Evolutionary conservation across 192 early-diverging fungal species (phyloP).

Genomic region (Haplosporangium gracile): DNA sequence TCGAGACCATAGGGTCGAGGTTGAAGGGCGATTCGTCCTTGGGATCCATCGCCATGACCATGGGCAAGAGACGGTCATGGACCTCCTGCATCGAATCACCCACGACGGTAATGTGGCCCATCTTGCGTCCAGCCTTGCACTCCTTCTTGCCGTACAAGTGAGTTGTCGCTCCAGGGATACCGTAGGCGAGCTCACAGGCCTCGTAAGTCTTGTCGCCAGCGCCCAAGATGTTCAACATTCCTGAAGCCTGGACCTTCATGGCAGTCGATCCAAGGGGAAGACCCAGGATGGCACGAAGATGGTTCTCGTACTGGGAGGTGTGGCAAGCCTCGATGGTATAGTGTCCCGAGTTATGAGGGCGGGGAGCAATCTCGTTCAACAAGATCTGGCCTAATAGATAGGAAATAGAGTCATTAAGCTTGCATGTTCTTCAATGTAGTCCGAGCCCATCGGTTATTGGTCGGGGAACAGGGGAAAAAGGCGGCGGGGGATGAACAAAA

Average conservation of each 20-base stretch:
- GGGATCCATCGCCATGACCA: slow-evolving; percentile 73
- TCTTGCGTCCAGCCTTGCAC: slow-evolving; percentile 91
- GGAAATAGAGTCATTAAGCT: not conserved
- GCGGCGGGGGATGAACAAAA: not conserved
- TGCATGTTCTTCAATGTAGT: not conserved
- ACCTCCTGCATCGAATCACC: slow-evolving; percentile 89
- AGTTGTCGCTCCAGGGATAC: slow-evolving; percentile 86
- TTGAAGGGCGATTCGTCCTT: slow-evolving; percentile 64
- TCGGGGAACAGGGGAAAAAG: not conserved
- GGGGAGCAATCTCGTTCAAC: slow-evolving; percentile 98
- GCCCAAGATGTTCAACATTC: slow-evolving; percentile 98
- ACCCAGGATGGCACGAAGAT: slow-evolving; percentile 91
- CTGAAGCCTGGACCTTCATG: slow-evolving; percentile 91
- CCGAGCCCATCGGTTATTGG: not conserved
- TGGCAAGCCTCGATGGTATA: slow-evolving; percentile 98
- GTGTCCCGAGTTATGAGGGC: slow-evolving; percentile 99
- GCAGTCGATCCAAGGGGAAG: slow-evolving; percentile 89
- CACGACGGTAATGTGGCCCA: slow-evolving; percentile 97
- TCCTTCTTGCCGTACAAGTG: slow-evolving; percentile 97
- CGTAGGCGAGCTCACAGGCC: slow-evolving; percentile 79
- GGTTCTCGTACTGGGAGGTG: slow-evolving; percentile 98
- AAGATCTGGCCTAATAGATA: slow-evolving; percentile 73
- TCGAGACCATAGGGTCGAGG: slow-evolving; percentile 85
- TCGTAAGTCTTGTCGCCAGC: slow-evolving; percentile 68
- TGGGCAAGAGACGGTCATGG: slow-evolving; percentile 68